Evolutionary conservation across 2,329 filamentous ascomycete genomes (phyloP), one percentile per base, ranked within the genome.

Genomic region (Curvularia spicifera): DNA sequence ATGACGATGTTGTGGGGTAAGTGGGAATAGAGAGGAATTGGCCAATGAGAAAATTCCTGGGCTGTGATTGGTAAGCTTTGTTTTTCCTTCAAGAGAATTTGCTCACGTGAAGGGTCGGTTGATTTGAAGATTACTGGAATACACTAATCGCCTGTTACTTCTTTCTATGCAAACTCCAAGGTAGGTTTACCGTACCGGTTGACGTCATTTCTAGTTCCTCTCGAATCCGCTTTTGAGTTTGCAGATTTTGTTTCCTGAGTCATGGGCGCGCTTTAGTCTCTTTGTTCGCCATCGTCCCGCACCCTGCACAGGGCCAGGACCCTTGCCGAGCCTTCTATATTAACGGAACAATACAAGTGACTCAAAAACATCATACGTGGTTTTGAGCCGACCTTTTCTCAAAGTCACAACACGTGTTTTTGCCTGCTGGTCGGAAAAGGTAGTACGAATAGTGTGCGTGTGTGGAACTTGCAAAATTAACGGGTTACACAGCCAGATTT

Each of bases 241-340:
- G 42, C 52, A 56, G 49, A 53, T 59, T 47, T 52, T 61, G 42
- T 40, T 47, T 22, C 44, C 40, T 68, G 66, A 67, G 64, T 70
- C 66, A 69, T 68, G 65, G 58, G 65, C 56, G 43, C 51, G 40
- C 53, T 61, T 65, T 64, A 52, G 10, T 20, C 26, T n/a, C 43
- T 46, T 46, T 46, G 8, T 44, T 44, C 42, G 13, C 13, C 15
- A 12, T 28, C 22, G 42, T 44, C 22, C 42, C 42, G 42, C 22
- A 12, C 22, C 15, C 22, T 43, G 40, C 28, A 18, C 20, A 48
- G 10, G 35, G 26, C 18, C 39, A 10, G 35, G 35, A 18, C 57
- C 62, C 62, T 66, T 65, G 63, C 62, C 58, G 53, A 57, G 47
- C 39, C 57, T 56, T 59, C 57, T 61, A 68, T 65, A 65, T 69